Conservation (phyloP, 768 basidiomycete genomes). For the Boletus speciosus region DNA sequence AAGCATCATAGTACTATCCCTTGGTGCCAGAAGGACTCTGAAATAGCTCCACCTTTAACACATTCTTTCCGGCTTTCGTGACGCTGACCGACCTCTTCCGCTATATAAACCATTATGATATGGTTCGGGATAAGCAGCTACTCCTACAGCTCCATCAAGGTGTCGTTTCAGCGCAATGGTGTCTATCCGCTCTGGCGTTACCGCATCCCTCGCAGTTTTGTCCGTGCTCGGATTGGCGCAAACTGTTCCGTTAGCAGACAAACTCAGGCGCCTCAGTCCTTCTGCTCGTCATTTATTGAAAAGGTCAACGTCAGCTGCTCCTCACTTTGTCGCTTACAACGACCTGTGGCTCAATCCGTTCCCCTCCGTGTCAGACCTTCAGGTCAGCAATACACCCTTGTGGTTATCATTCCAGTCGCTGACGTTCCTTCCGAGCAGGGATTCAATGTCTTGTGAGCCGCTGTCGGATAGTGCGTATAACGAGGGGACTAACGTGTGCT, state of each 20-base stretch:
- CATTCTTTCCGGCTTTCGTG: background rate
- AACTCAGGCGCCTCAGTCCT: conserved; percentile 18
- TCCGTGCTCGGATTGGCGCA: conserved; percentile 10
- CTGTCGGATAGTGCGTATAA: background rate
- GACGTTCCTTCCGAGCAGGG: conserved; percentile 21
- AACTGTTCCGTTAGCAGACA: conserved; percentile 21
- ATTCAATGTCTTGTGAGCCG: conserved; percentile 34
- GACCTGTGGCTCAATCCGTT: conserved; percentile 42
- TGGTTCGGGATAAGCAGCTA: background rate
- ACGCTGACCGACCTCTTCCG: background rate
- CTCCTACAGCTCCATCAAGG: background rate
- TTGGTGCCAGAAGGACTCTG: background rate
- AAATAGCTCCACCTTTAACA: background rate
- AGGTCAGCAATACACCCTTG: conserved; percentile 27
- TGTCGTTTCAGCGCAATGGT: conserved; percentile 12
- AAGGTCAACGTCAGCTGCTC: conserved; percentile 37
- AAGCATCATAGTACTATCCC: background rate
- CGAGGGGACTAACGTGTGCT: background rate
- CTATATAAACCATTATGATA: conserved; percentile 17
- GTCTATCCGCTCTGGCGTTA: conserved; percentile 7
- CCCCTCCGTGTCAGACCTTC: conserved; percentile 43
- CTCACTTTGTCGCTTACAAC: conserved; percentile 45
- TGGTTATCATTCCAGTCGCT: background rate
- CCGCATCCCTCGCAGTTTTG: conserved; percentile 1
- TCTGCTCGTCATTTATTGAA: conserved; percentile 23